phyloP scores from a whole-genome alignment of 768 basidiomycete species.

The Daedaleopsis nitida region DNA sequence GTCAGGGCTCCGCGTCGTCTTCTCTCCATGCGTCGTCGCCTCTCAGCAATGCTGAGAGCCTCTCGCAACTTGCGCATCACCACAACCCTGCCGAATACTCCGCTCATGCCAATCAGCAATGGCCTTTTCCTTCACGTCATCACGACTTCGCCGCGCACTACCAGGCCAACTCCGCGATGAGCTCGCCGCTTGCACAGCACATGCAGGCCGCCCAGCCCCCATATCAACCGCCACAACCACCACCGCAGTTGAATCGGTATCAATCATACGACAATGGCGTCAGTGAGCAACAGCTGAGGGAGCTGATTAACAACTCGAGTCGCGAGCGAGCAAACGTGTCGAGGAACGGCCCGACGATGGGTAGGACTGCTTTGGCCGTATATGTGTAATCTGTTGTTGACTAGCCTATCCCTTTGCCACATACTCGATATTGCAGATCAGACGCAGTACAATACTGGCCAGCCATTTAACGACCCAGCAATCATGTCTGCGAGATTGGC shows the following conservation, averaged over 20 bases:
- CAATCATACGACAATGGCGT: constrained; percentile 61
- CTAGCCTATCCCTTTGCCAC: constrained; percentile 22
- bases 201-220: constrained; percentile 41
- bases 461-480: constrained; percentile 72
- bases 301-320: constrained; percentile 73
- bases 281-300: constrained; percentile 77
- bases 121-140: constrained; percentile 45
- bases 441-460: constrained; percentile 37
- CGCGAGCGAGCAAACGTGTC: constrained; percentile 52
- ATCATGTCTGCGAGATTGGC: constrained; percentile 78
- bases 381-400: constrained; percentile 36
- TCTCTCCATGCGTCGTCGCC: constrained; percentile 61
- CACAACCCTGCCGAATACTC: constrained; percentile 26
- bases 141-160: constrained; percentile 43
- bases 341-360: constrained; percentile 38
- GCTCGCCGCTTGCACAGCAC: constrained; percentile 52
- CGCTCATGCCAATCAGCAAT: constrained; percentile 44
- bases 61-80: constrained; percentile 51
- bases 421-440: constrained; percentile 29
- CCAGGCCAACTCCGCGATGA: constrained; percentile 34
- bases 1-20: constrained; percentile 65
- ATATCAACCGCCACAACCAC: constrained; percentile 23
- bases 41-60: constrained; percentile 47
- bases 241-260: constrained; percentile 39
- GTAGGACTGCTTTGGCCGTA: constrained; percentile 51